phyloP scores from a whole-genome alignment of 2,329 filamentous ascomycete species.

The Sarocladiaceae sp. region DNA sequence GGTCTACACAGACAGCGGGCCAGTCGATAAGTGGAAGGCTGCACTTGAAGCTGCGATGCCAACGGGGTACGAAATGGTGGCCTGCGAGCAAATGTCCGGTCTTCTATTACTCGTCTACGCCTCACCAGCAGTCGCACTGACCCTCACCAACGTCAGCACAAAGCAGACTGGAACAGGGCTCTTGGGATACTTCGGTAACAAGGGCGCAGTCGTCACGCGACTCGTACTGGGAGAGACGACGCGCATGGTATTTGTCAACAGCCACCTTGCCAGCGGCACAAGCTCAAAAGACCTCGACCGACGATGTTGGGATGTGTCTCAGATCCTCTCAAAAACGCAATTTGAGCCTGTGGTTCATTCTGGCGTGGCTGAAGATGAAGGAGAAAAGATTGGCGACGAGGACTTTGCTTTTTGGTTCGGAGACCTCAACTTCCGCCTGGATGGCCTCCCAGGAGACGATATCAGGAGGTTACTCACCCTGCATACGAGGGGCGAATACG shows the following conservation, averaged over 20 bases:
- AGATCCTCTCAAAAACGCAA: slow-evolving; percentile 68
- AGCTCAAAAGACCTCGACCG: slow-evolving; percentile 73
- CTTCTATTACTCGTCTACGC: slow-evolving; percentile 81
- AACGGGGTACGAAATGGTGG: slow-evolving; percentile 66
- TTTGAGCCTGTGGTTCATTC: slow-evolving; percentile 68
- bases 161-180: slow-evolving; percentile 82
- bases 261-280: slow-evolving; percentile 80
- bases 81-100: slow-evolving; percentile 80
- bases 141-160: slow-evolving; percentile 75
- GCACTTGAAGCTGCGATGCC: slow-evolving; percentile 71
- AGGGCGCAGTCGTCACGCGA: slow-evolving; percentile 78
- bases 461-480: slow-evolving; percentile 78
- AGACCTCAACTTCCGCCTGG: slow-evolving; percentile 89
- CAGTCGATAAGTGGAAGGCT: slow-evolving; percentile 73
- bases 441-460: slow-evolving; percentile 82
- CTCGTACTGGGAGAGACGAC: slow-evolving; percentile 87
- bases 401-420: slow-evolving; percentile 97
- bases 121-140: slow-evolving; percentile 65
- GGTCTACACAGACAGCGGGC: slow-evolving; percentile 64
- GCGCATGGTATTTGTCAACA: slow-evolving; percentile 82
- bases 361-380: slow-evolving; percentile 59
- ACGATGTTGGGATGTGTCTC: slow-evolving; percentile 81
- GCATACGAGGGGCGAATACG: slow-evolving; percentile 74
- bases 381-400: slow-evolving; percentile 73
- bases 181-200: slow-evolving; percentile 92